Base-by-base conservation (phyloP, 2,329 filamentous ascomycete species). In the Cladorrhinum sp. region DNA sequence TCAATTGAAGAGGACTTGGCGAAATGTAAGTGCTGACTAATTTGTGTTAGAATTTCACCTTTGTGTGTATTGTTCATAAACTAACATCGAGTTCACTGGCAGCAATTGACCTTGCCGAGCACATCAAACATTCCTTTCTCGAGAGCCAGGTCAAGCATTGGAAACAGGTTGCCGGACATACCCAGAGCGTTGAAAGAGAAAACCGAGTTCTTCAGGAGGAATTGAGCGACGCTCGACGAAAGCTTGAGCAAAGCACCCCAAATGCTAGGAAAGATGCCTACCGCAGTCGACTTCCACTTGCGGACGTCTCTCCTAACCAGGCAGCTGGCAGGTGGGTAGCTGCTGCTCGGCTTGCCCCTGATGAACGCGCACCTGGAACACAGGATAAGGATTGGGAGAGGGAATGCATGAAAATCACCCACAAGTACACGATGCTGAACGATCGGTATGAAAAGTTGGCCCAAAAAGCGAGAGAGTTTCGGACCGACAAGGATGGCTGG, bases 401-500 rank as follows among this genome's bases (percentile, higher is more conserved):
- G 16, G 61, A 65, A 20, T 63, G 61, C 12, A 57, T 33, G 1
- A 63, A 39, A 14, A 61, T 69, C 2, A 30, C 53, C 5, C 59
- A 58, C 14, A 74, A 77, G 52, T 76, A 76, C 56, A 63, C 66
- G 4, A 76, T 74, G 52, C 66, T 81, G 1, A 71, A 75, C 26
- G 69, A 71, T 20, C 79, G 74, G 56, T 79, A 79, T 58, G 70
- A 75, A 68, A 26, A 69, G 69, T 54, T 77, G 72, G 63, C 79
- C n/a, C 20, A 58, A 7, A 66, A 1, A 73, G 77, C 51, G 75
- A 75, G 59, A 30, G 78, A 75, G 64, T 75, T 76, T 53, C 78
- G 76, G 26, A 72, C 74, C 1, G 74, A 78, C 23, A 75, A 76
- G 3, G 73, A 79, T 6, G 66, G 69, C 30, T 85, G 82, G 82